These are phyloP conservation scores for Pseudogymnoascus sp. DNA, from an alignment of 2,329 filamentous ascomycete species.

Conservation along the genomic window DNA sequence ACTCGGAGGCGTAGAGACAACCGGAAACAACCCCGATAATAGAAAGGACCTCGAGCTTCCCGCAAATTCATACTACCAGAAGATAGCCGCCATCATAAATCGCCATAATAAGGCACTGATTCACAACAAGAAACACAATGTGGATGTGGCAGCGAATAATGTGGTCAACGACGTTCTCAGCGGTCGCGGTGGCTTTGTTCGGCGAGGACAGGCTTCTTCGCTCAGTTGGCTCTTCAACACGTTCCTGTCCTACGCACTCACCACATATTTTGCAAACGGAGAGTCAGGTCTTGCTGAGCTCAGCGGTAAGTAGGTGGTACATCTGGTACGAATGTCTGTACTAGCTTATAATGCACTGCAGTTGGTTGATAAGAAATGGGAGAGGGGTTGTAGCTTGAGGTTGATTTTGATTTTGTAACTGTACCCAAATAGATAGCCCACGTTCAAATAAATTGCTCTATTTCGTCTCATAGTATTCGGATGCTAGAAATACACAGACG, in stretches of 20 bases:
- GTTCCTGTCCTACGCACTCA: neutral
- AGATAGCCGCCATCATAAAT: neutral
- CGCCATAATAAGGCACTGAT: neutral
- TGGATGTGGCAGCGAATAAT: neutral
- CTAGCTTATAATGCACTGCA: neutral
- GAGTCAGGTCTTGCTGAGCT: neutral
- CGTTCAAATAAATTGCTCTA: neutral
- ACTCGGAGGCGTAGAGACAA: conserved; percentile 10
- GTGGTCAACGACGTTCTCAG: neutral
- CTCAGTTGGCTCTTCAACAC: neutral
- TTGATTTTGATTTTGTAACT: neutral
- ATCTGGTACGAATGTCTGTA: neutral
- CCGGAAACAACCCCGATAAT: conserved; percentile 10
- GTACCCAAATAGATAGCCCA: neutral
- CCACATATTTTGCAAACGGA: neutral
- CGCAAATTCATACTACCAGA: conserved; percentile 14
- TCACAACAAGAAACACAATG: neutral
- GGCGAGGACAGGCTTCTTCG: neutral
- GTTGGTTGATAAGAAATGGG: neutral
- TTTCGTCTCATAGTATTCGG: neutral
- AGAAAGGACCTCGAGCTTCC: conserved; percentile 7
- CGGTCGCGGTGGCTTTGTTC: neutral
- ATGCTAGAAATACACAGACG: neutral
- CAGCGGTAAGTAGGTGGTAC: neutral
- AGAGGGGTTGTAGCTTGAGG: neutral